Evolutionary conservation across 805 yeast species (phyloP), one percentile per base, ranked within the genome.

Genomic region (Wickerhamomyces strasburgensis): DNA sequence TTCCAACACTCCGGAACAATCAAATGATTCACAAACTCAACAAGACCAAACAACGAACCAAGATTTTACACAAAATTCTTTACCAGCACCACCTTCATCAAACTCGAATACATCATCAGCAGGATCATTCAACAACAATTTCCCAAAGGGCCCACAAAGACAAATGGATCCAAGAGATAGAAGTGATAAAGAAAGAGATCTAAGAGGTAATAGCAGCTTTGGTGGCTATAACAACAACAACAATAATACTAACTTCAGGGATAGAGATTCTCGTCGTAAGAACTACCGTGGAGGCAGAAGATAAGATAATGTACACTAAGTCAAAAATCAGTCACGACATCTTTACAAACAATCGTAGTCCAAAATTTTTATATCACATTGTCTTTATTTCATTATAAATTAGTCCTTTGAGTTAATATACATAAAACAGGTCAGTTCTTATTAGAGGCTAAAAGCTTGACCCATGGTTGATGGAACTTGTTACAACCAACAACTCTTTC

Each of bases 401-500:
- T 29, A 4, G 23, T 28, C 10, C 29, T 23, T 9, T 16, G 5
- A n/a, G n/a, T n/a, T n/a, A n/a, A n/a, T n/a, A n/a, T n/a, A n/a
- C n/a, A n/a, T 17, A 17, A 16, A 17, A 14, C 15, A 11, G 6
- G 13, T 23, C 26, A 31, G 3, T 35, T 17, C 8, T 34, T 31
- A 27, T 38, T 44, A 23, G 54, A 51, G 15, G 48, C 35, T 15
- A 75, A 64, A 35, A 65, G 41, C 44, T 68, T 72, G 13, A 78
- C 79, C 84, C 84, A 79, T 2, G 72, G 80, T 44, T 78, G 77
- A 36, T 80, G 74, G 51, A 73, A 71, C 46, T 63, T 67, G 56
- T 78, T 79, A 46, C 71, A 62, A 37, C 65, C 66, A 10, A 81
- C 70, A 14, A 82, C 72, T 33, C 65, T 65, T 40, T 79, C 79